phyloP scores from a whole-genome alignment of 1,284 basidiomycete species.

The Caloboletus inedulis region DNA sequence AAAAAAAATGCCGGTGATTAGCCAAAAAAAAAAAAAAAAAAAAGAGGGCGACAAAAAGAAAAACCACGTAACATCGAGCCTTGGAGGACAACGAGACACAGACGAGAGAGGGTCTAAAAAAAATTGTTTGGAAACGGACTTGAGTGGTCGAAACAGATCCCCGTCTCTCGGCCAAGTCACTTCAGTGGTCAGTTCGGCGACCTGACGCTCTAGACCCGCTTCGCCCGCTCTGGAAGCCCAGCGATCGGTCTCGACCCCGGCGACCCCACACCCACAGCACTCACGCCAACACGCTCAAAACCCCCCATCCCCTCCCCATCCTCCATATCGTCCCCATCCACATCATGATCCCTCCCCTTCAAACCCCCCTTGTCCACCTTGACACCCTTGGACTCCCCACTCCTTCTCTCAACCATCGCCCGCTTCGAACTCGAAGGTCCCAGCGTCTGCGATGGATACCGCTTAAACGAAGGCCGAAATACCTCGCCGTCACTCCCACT shows the following conservation, averaged over 20 bases:
- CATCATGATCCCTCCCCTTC: neutral
- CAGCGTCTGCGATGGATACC: constrained; percentile 66
- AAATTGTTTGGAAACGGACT: neutral
- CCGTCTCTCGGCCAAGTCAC: no score
- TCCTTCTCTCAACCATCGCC: constrained; percentile 37
- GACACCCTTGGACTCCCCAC: constrained; percentile 23
- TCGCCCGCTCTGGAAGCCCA: constrained; percentile 33
- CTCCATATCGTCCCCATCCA: neutral
- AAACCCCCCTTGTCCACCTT: constrained; percentile 2
- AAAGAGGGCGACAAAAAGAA: no score
- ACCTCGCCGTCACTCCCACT: constrained; percentile 29
- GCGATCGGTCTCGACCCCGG: constrained; percentile 29
- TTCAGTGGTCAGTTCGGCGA: no score
- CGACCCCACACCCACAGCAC: constrained; percentile 3
- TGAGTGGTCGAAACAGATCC: neutral
- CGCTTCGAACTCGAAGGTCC: constrained; percentile 58
- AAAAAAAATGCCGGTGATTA: neutral
- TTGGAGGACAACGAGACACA: neutral
- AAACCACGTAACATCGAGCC: neutral
- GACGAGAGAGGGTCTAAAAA: no score
- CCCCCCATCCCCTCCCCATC: neutral
- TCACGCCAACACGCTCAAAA: constrained; percentile 1
- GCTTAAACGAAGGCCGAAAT: constrained; percentile 63
- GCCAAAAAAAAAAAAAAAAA: neutral
- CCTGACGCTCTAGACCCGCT: constrained; percentile 18